These are phyloP conservation scores for Pyracantha coccinea DNA, from an alignment of 331 rosid species.

Conservation along the genomic window DNA sequence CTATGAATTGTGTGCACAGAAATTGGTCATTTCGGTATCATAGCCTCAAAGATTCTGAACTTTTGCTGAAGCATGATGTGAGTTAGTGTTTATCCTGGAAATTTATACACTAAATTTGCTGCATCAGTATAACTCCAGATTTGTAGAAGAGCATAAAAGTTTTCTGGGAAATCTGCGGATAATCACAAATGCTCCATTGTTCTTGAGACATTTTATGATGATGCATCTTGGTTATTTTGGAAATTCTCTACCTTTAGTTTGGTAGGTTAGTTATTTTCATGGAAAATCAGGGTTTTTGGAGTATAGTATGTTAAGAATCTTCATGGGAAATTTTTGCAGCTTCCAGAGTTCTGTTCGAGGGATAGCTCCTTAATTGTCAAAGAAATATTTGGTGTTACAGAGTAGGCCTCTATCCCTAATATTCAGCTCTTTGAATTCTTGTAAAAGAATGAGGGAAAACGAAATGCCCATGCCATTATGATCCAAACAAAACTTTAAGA, in stretches of 20 bases:
- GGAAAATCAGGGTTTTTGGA: conserved; percentile 4
- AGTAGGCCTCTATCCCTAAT: conserved; percentile 46
- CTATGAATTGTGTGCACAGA: background rate
- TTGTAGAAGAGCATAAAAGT: background rate
- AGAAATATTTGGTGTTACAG: conserved; percentile 94
- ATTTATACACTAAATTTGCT: background rate
- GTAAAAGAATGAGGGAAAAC: background rate
- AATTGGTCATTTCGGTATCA: background rate
- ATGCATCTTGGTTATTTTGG: conserved; percentile 2
- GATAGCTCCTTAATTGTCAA: conserved; percentile 79
- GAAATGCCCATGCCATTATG: background rate
- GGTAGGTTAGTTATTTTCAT: conserved; percentile 12
- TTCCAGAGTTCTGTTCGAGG: conserved; percentile 79
- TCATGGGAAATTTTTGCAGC: conserved; percentile 38
- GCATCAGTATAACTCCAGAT: background rate
- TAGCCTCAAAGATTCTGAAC: background rate
- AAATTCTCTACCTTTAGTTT: background rate
- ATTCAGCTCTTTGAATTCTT: conserved; percentile 1
- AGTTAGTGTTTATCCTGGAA: background rate
- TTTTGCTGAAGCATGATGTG: background rate
- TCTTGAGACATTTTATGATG: background rate
- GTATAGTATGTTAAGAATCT: conserved; percentile 11
- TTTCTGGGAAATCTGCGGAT: background rate
- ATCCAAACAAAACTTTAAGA: background rate
- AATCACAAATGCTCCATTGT: background rate